phyloP scores from a whole-genome alignment of 2,329 filamentous ascomycete genomes.

The Cordyceps fumosorosea region DNA sequence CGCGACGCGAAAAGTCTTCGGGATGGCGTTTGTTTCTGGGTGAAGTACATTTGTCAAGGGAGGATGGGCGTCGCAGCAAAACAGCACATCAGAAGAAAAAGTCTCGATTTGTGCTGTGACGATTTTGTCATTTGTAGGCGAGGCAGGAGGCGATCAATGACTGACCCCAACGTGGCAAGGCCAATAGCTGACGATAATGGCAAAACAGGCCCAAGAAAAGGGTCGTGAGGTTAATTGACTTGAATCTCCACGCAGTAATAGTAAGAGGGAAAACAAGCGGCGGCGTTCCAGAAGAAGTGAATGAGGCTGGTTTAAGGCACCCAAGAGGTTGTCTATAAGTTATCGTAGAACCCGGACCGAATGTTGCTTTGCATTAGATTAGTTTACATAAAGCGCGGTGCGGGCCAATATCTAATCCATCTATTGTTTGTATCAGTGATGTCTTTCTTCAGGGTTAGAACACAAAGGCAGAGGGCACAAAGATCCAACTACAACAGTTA shows the following conservation, averaged over 20 bases:
- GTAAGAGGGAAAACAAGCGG: constrained; percentile 12
- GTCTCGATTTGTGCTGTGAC: background rate
- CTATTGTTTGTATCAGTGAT: no score
- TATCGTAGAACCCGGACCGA: no score
- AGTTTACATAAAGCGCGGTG: no score
- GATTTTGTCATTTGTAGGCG: background rate
- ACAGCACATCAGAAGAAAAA: background rate
- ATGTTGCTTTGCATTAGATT: no score
- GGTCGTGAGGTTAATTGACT: constrained; percentile 8
- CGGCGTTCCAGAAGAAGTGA: constrained; percentile 14
- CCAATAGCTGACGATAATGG: background rate
- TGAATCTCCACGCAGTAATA: constrained; percentile 7
- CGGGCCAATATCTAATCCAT: no score
- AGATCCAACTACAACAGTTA: no score
- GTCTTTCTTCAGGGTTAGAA: no score
- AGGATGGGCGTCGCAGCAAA: background rate
- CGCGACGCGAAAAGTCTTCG: no score
- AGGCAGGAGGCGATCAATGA: no score
- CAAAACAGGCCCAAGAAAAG: background rate
- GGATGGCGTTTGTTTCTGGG: no score
- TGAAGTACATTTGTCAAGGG: no score
- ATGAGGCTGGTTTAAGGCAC: constrained; percentile 14
- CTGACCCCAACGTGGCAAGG: background rate
- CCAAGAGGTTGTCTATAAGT: constrained; percentile 12
- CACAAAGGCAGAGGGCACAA: no score